Evolutionary conservation across 163 green algal species (phyloP).

Genomic region (Chlorella variabilis): DNA sequence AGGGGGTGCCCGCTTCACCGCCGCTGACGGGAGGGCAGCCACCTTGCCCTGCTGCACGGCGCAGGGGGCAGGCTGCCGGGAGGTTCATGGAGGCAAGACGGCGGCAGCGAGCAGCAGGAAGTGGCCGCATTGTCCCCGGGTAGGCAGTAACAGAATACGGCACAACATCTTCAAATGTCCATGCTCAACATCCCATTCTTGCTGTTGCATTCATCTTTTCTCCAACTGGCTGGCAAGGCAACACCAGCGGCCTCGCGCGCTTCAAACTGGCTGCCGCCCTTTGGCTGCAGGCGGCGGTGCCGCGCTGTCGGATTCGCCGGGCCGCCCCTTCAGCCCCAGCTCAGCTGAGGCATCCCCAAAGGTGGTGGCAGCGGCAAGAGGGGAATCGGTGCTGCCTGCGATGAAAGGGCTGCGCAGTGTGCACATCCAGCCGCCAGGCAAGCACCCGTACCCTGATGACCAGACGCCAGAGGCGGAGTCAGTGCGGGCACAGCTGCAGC

Average conservation of each 20-base stretch:
- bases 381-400: no score
- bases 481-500: not conserved
- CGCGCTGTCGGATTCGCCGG: conserved; percentile 15
- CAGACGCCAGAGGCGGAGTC: conserved; percentile 20
- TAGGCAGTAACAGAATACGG: no score
- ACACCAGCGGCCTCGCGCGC: no score
- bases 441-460: conserved; percentile 23
- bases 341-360: conserved; percentile 4
- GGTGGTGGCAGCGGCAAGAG: not conserved
- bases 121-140: not conserved
- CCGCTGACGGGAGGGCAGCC: not conserved
- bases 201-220: not conserved
- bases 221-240: no score
- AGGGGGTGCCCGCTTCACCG: no score
- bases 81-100: not conserved
- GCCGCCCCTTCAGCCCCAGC: conserved; percentile 13
- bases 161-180: no score
- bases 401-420: conserved; percentile 11
- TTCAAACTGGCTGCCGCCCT: no score
- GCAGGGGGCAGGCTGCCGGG: not conserved
- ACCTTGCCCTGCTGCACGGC: not conserved
- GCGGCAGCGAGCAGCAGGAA: conserved; percentile 12
- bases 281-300: not conserved
- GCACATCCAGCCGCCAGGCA: conserved; percentile 21
- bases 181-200: no score